These are phyloP conservation scores for Candida succiphila DNA, from an alignment of 805 yeast genomes.

Conservation along the genomic window DNA sequence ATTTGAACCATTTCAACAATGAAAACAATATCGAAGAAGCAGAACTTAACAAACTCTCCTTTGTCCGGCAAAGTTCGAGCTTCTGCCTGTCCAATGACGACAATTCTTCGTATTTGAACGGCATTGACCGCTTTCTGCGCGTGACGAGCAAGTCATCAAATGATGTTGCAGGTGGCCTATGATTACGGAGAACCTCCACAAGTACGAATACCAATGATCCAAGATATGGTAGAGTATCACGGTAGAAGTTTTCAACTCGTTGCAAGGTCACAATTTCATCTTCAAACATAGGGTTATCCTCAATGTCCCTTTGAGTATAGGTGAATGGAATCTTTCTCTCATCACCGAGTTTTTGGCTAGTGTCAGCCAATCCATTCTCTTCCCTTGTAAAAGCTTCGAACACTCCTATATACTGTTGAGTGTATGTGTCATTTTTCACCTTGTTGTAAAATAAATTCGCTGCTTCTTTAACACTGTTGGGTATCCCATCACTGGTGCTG, in stretches of 20 bases:
- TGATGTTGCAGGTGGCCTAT: slow-evolving; percentile 14
- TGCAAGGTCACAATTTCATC: slow-evolving; percentile 31
- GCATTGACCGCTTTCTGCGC: too few species aligned
- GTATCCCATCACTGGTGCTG: slow-evolving; percentile 31
- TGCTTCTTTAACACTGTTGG: slow-evolving; percentile 75
- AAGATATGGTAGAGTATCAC: slow-evolving; percentile 38
- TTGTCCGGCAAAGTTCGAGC: slow-evolving; percentile 47
- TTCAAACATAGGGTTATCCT: slow-evolving; percentile 25
- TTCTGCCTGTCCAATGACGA: slow-evolving; percentile 24
- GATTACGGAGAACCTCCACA: slow-evolving; percentile 51
- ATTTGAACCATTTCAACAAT: slow-evolving; percentile 69
- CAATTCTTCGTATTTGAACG: slow-evolving; percentile 21
- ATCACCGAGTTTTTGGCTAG: background rate
- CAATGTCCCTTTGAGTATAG: slow-evolving; percentile 17
- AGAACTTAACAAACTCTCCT: slow-evolving; percentile 53
- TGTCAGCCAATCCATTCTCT: slow-evolving; percentile 44
- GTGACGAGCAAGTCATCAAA: slow-evolving; percentile 21
- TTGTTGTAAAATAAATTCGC: slow-evolving; percentile 53
- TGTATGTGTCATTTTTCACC: slow-evolving; percentile 56
- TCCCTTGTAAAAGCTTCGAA: slow-evolving; percentile 61
- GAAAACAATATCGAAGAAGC: slow-evolving; percentile 41
- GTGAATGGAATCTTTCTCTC: slow-evolving; percentile 4
- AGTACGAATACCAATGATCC: slow-evolving; percentile 57
- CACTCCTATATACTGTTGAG: slow-evolving; percentile 63
- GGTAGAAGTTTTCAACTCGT: slow-evolving; percentile 55